phyloP scores from a whole-genome alignment of 352 stramenopile genomes.

The Thalassiosira livingstoniorum region DNA sequence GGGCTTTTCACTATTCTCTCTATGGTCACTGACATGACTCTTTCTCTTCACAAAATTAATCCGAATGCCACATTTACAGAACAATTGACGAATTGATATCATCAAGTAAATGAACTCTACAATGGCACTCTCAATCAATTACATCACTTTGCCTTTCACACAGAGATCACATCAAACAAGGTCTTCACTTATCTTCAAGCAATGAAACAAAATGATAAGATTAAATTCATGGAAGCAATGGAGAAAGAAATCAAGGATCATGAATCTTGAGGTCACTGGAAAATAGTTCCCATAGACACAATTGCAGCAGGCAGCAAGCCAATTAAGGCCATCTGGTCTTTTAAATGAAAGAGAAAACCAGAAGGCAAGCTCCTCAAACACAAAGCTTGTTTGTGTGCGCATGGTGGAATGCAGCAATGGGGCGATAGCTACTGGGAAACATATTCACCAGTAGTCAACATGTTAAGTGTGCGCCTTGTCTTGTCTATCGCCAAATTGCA shows the following conservation, averaged over 20 bases:
- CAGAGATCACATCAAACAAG: neutral
- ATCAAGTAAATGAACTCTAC: constrained; percentile 2
- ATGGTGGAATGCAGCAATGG: too few species aligned
- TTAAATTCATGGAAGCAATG: neutral
- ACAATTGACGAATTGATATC: too few species aligned
- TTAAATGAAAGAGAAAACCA: neutral
- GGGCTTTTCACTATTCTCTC: too few species aligned
- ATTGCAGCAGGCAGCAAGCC: neutral
- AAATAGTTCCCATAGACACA: neutral
- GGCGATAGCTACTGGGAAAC: too few species aligned
- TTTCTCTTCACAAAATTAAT: too few species aligned
- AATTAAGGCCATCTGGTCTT: neutral
- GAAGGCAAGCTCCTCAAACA: neutral
- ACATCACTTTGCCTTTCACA: neutral
- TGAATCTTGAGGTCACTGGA: neutral
- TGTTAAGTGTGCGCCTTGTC: neutral
- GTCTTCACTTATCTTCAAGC: neutral
- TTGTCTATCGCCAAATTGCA: neutral
- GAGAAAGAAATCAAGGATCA: neutral
- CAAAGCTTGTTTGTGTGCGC: too few species aligned
- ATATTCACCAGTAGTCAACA: constrained; percentile 5
- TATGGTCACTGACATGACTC: too few species aligned
- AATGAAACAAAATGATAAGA: neutral
- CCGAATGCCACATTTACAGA: too few species aligned
- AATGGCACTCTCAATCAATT: neutral